Evolutionary conservation across 2,329 filamentous ascomycete species (phyloP), one percentile per base, ranked within the genome.

Genomic region (Ilyonectria sp.): DNA sequence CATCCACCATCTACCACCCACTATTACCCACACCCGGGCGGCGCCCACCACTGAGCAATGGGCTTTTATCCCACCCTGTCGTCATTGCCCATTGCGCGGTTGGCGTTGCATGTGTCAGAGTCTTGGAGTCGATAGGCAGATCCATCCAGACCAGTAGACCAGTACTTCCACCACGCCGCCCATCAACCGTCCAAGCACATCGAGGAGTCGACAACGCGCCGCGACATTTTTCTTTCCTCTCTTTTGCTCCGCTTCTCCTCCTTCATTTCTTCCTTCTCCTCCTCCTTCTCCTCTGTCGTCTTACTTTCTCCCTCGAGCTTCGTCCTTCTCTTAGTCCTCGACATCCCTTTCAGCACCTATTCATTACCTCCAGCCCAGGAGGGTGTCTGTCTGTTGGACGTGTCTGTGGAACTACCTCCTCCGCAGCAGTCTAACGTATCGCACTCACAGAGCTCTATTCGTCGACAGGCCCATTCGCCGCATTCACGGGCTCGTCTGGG

Each of bases 161-260:
- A 43, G 40, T n/a, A 43, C 15, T 8, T 43, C 40, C 40, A 43
- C 40, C 40, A 43, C 19, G 40, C 40, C 40, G 19, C 44, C 44
- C 50, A 35, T 53, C 50, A 35, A 35, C 44, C 19, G 44, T 19
- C 44, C 44, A 60, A 60, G 33, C 40, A 56, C 17, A 26, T 66
- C 46, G 21, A 33, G 31, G 59, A 46, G 49, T 56, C 40, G 47
- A 50, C 57, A 61, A 49, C 46, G 60, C 60, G 50, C 55, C 50
- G 63, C 65, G 57, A 57, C 49, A 50, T 50, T 59, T 61, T 49
- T 47, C 55, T 31, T 44, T 54, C 40, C 40, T 63, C 47, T 52
- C 37, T 57, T 40, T 68, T 53, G 23, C 43, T 44, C 49, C 47
- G 56, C 60, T 23, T 17, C 55, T 54, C 46, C 43, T 53, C 52